Conservation (phyloP, 176 grass and related monocot genomes). For the Oryza coarctata region DNA sequence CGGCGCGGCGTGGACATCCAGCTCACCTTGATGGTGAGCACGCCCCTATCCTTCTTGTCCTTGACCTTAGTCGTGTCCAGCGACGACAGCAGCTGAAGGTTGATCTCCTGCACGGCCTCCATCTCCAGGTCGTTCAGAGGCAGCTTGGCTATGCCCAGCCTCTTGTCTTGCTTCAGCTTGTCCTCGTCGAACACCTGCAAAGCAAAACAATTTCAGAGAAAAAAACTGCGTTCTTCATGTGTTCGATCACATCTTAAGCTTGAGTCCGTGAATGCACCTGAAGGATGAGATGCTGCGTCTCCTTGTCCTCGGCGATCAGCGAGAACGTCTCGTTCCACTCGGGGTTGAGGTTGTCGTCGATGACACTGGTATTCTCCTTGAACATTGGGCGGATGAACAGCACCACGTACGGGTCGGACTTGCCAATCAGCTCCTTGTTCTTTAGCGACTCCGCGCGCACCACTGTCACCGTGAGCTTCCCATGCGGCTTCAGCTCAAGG, state of each 20-base stretch:
- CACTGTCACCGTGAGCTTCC: slow-evolving; percentile 71
- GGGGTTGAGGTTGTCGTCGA: slow-evolving; percentile 87
- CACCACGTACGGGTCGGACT: slow-evolving; percentile 93
- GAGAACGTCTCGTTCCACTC: slow-evolving; percentile 89
- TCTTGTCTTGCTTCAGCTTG: slow-evolving; percentile 91
- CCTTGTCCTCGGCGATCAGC: slow-evolving; percentile 85
- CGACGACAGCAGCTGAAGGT: slow-evolving; percentile 78
- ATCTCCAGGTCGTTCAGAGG: slow-evolving; percentile 60
- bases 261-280: slow-evolving; percentile 41
- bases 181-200: slow-evolving; percentile 93
- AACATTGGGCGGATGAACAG: slow-evolving; percentile 91
- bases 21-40: slow-evolving; percentile 71
- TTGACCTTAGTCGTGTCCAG: slow-evolving; percentile 96
- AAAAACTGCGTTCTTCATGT: neutral
- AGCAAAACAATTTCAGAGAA: neutral
- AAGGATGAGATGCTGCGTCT: slow-evolving; percentile 76
- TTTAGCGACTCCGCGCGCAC: slow-evolving; percentile 70
- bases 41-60: slow-evolving; percentile 94
- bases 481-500: slow-evolving; percentile 91
- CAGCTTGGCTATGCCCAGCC: slow-evolving; percentile 78
- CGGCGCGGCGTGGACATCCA: neutral
- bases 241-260: neutral
- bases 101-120: slow-evolving; percentile 59
- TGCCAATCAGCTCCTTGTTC: slow-evolving; percentile 95
- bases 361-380: slow-evolving; percentile 82